These are phyloP conservation scores for Abortiporus biennis DNA, from an alignment of 1,284 basidiomycete species.

Conservation along the genomic window DNA sequence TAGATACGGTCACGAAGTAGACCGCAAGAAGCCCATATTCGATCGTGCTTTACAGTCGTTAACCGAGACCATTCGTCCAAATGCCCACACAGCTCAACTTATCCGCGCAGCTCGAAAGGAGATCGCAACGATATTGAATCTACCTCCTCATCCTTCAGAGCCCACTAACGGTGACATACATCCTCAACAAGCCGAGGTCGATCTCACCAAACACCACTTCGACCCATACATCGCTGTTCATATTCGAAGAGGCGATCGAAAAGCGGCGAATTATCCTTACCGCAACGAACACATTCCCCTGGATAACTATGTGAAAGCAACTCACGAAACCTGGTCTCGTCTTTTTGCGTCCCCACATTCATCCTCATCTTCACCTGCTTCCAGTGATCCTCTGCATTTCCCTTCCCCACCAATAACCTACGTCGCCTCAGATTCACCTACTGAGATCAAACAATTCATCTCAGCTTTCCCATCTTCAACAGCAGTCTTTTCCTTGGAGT, in stretches of 20 bases:
- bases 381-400: slow-evolving; percentile 18
- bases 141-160: slow-evolving; percentile 11
- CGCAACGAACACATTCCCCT: slow-evolving; percentile 42
- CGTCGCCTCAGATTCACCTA: slow-evolving; percentile 55
- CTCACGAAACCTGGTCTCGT: slow-evolving; percentile 36
- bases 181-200: slow-evolving; percentile 6
- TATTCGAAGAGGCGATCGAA: slow-evolving; percentile 53
- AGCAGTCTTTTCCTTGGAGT: slow-evolving; percentile 38
- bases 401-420: slow-evolving; percentile 34
- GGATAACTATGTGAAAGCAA: slow-evolving; percentile 39
- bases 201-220: slow-evolving; percentile 15
- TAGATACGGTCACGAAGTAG: slow-evolving; percentile 48
- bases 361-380: slow-evolving; percentile 2
- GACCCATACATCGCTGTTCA: slow-evolving; percentile 47
- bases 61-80: slow-evolving; percentile 46
- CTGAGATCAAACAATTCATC: slow-evolving; percentile 36
- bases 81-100: slow-evolving; percentile 34
- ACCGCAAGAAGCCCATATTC: slow-evolving; percentile 51
- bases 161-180: slow-evolving; percentile 2
- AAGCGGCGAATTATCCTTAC: slow-evolving; percentile 39
- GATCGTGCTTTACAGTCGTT: slow-evolving; percentile 41
- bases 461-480: slow-evolving; percentile 31
- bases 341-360: slow-evolving; percentile 24
- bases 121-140: slow-evolving; percentile 28
- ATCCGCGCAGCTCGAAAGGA: slow-evolving; percentile 47